Base-by-base conservation (phyloP, 345 rosid genomes). In the Bruguiera sexangula region DNA sequence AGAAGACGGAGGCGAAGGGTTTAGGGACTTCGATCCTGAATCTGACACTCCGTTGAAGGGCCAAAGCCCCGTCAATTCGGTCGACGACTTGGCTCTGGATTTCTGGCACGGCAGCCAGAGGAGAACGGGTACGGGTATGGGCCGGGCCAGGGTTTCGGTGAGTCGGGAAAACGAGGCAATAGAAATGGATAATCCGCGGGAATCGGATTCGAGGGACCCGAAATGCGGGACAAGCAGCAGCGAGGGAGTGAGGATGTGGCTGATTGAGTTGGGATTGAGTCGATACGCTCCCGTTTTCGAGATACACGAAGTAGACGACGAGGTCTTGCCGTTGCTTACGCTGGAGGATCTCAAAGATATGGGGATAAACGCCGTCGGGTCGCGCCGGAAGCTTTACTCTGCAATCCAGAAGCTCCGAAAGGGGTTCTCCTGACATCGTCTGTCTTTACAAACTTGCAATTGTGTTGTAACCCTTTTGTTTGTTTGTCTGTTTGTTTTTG, bases 351-450 rank as follows among this genome's bases (percentile, higher is more conserved):
- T 77, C 19, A 77, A 77, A n/a, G 80, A 77, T 60, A 77, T 77
- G 81, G 81, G 81, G 54, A 77, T 77, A 29, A 77, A 72, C 54
- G 81, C 81, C 22, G 81, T 73, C 8, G 81, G 81, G 18, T 77
- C 81, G 6, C 52, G 81, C 36, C 62, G 81, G 71, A 77, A 77
- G 61, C 73, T 77, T 11, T 77, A 72, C 30, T 72, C 74, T 46
- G 76, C 81, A 29, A 77, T 77, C 4, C 81, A 63, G 67, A 77
- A 77, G 68, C 81, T 77, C 55, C 66, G 70, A 20, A 77, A 65
- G 63, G 81, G 77, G 20, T 77, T 68, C 55, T 69, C 77, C 24
- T 77, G 81, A 77, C 16, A 43, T 43, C 5, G 16, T 43, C 50
- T 15, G 50, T 43, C 50, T 43, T 39, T 39, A 3, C 48, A 39